Conservation (phyloP, 257 asterid species). For the Solanum medicagineum region DNA sequence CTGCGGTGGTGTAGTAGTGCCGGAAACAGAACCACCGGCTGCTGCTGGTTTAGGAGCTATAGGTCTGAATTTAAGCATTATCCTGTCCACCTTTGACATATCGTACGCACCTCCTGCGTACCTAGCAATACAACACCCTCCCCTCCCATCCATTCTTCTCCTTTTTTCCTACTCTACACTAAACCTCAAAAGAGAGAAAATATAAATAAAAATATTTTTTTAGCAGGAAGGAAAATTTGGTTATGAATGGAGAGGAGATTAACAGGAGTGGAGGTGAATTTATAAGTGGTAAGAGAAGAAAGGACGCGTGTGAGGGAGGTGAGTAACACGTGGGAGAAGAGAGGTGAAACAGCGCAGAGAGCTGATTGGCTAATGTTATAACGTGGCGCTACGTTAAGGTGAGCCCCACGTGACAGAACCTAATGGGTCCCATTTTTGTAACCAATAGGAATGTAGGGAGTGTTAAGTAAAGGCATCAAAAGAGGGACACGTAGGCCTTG, state of each 20-base stretch:
- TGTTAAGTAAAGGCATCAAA: constrained; percentile 9
- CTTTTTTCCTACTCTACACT: too few species aligned
- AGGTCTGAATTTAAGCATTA: constrained; percentile 65
- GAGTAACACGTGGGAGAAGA: constrained; percentile 24
- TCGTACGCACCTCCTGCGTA: constrained; percentile 39
- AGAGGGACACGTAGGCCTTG: background rate
- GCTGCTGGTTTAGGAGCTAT: constrained; percentile 76
- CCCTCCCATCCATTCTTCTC: constrained; percentile 34
- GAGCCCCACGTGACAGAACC: constrained; percentile 23
- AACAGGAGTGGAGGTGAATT: background rate
- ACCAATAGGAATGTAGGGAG: constrained; percentile 23
- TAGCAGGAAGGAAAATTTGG: background rate
- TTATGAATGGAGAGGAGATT: background rate
- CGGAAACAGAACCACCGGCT: constrained; percentile 5
- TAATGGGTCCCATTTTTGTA: background rate
- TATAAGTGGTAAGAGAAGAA: background rate
- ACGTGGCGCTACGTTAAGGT: constrained; percentile 19
- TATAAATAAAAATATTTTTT: background rate
- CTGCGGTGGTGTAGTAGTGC: constrained; percentile 14
- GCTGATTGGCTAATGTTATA: constrained; percentile 15
- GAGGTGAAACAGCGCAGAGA: constrained; percentile 1
- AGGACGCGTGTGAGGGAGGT: constrained; percentile 11
- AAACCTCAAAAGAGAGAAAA: too few species aligned
- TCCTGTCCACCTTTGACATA: constrained; percentile 32
- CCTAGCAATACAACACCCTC: constrained; percentile 69